Base-by-base conservation (phyloP, 345 rosid genomes). In the Salix brachista region DNA sequence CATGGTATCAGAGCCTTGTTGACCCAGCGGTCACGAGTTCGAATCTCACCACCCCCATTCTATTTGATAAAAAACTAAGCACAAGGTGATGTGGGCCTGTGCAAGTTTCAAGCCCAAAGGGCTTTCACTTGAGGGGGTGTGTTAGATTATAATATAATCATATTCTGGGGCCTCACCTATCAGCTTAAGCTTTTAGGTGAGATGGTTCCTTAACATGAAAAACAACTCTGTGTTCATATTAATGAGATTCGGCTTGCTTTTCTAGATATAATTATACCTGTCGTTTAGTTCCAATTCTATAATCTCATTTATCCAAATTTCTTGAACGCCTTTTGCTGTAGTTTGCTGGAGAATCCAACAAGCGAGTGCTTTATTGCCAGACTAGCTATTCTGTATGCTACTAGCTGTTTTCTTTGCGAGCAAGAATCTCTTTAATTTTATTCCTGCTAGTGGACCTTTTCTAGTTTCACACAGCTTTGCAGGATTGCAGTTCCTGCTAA, bases 401-500 rank as follows among this genome's bases (percentile, higher is more conserved):
- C 74, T 71, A 54, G 46, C 26, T 71, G 18, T 77, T 77, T 80
- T 48, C 78, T 78, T 60, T 34, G 67, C 42, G 46, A 75, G 41
- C 39, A 71, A 71, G 79, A 80, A 75, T 81, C 80, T 71, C 4
- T 52, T 75, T 37, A 34, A 67, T 39, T 60, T 65, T 75, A 80
- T 56, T 77, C 80, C 65, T 75, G 67, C 39, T 32, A 64, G 9
- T 72, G 78, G 72, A 11, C 75, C 34, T 71, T 75, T 71, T 70
- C 65, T 70, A 42, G 12, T 48, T 77, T 60, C 76, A 41, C 9
- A 13, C 62, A 77, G 56, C 80, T 32, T 62, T 70, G 37, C 52
- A 30, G 54, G 54, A 14, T 3, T 46, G 50, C 50, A 46, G 50
- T n/a, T 80, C 48, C 36, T 34, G 46, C 48, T 10, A 10, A 17